These are phyloP conservation scores for Paramarasmius palmivorus DNA, from an alignment of 1,284 basidiomycete species.

Conservation along the genomic window DNA sequence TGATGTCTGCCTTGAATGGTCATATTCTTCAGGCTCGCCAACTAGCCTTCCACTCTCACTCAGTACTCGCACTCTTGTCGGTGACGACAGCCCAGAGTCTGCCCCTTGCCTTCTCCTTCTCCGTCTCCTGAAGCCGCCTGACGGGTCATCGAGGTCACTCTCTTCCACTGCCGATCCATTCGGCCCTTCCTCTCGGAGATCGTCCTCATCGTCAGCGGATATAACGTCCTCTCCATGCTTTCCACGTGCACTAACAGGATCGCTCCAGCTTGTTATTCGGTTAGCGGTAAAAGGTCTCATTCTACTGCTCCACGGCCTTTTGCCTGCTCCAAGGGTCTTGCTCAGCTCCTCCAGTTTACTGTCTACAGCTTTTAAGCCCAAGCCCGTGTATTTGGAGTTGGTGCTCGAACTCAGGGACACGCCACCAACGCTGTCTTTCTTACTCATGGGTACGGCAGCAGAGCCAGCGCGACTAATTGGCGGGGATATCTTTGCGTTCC, in stretches of 20 bases:
- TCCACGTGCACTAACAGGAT: constrained; percentile 44
- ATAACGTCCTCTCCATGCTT: constrained; percentile 15
- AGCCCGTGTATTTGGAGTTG: constrained; percentile 5
- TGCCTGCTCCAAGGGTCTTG: background rate
- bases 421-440: background rate
- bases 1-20: too few species aligned
- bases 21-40: background rate
- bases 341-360: background rate
- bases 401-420: background rate
- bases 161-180: background rate
- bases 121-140: constrained; percentile 18
- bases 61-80: background rate
- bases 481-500: constrained; percentile 10
- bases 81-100: constrained; percentile 2
- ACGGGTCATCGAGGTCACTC: background rate
- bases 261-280: constrained; percentile 54
- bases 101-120: constrained; percentile 13
- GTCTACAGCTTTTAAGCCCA: background rate
- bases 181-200: background rate
- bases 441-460: background rate
- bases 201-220: constrained; percentile 17
- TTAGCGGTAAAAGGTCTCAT: constrained; percentile 25
- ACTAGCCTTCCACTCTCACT: background rate
- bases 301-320: constrained; percentile 18
- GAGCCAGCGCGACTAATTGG: background rate